These are phyloP conservation scores for Laguncularia racemosa DNA, from an alignment of 345 rosid genomes.

Conservation along the genomic window DNA sequence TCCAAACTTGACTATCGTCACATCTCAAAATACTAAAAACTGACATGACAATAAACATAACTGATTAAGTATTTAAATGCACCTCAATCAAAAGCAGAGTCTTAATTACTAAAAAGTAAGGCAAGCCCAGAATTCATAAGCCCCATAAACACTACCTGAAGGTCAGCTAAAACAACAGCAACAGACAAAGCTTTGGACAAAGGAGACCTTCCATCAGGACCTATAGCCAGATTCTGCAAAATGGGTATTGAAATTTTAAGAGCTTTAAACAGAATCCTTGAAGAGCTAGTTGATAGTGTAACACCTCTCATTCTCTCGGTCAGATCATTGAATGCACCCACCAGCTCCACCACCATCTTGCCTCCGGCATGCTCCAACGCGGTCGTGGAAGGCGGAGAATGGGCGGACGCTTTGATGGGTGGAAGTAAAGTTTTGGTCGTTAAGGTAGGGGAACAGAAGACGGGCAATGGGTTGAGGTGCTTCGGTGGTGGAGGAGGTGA, in stretches of 20 bases:
- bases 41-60: no score
- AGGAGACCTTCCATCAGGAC: constrained; percentile 65
- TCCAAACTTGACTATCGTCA: no score
- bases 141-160: constrained; percentile 44
- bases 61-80: no score
- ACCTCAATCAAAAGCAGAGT: no score
- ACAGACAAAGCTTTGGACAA: constrained; percentile 76
- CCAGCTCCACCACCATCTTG: constrained; percentile 96
- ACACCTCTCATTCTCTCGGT: constrained; percentile 75
- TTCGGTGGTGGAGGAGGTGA: no score
- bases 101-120: no score
- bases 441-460: background rate
- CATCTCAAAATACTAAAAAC: no score
- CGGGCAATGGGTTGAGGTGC: background rate
- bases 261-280: constrained; percentile 67
- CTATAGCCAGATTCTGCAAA: constrained; percentile 50
- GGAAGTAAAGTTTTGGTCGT: background rate
- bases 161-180: constrained; percentile 75
- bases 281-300: constrained; percentile 60
- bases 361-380: constrained; percentile 72
- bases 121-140: background rate
- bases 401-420: constrained; percentile 5
- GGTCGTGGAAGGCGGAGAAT: constrained; percentile 6
- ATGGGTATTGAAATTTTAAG: constrained; percentile 85
- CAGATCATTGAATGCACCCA: constrained; percentile 82